Evolutionary conservation across 1,284 basidiomycete genomes (phyloP), one percentile per base, ranked within the genome.

Genomic region (Wolfiporia cocos): DNA sequence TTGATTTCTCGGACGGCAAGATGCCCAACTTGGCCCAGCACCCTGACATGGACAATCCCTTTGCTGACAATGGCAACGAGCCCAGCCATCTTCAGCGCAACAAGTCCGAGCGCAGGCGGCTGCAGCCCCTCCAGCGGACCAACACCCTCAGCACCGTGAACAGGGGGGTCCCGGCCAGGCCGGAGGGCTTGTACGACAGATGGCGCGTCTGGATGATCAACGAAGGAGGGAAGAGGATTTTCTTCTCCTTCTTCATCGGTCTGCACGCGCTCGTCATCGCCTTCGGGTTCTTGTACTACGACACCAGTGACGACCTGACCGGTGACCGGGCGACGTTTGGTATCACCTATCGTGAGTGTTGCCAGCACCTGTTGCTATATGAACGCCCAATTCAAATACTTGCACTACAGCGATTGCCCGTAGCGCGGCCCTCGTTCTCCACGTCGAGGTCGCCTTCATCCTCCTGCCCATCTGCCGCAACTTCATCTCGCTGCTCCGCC

Each of bases 401-500:
- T 3, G 15, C 23, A 10, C 26, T 14, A 10, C 48, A 91, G 88
- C 80, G 31, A 83, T 88, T 47, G 90, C 92, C 34, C 81, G 89
- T 63, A 67, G 82, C 3, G 85, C 91, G 33, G 92, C 92, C 4
- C 78, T 93, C 34, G 79, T 91, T 34, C 74, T 94, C 14, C 89
- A 94, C 55, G 74, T 93, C 54, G 86, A 94, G 64, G 81, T 90
- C 42, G 80, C 89, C 46, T 87, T 93, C 70, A 92, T 95, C 63
- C 78, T 94, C 39, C 74, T 95, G 21, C 92, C 92, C 23, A 78
- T 94, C 58, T 94, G 92, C 73, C 79, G 92, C 46, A 92, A 89
- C 66, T 89, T 94, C 64, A 78, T 94, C 60, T 92, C 90, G 10
- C 54, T 92, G 30, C 71, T 93, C 33, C 83, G 92, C 24, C 77